Evolutionary conservation across 2,329 filamentous ascomycete genomes (phyloP).

Genomic region (Xylariales sp.): DNA sequence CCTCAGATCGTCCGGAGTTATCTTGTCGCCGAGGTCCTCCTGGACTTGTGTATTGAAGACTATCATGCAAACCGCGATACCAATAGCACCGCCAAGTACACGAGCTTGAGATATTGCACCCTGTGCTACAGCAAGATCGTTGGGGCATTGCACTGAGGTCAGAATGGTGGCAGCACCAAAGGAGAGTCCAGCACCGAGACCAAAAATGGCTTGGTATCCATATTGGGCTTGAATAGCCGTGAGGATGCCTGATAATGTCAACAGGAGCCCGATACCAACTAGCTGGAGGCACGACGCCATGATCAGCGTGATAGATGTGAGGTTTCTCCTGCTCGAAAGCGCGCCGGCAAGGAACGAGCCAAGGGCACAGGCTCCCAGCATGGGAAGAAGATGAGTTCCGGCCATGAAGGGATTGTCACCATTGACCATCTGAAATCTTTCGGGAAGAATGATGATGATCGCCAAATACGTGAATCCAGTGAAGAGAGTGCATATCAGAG

Average conservation of each 20-base stretch:
- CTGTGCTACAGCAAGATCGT: slow-evolving; percentile 53
- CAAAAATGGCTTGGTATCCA: slow-evolving; percentile 52
- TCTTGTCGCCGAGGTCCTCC: slow-evolving; percentile 27
- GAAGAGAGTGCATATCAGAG: slow-evolving; percentile 48
- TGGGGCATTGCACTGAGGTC: slow-evolving; percentile 46
- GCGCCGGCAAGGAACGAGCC: slow-evolving; percentile 52
- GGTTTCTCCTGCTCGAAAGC: slow-evolving; percentile 49
- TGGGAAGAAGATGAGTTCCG: slow-evolving; percentile 53
- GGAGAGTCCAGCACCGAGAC: slow-evolving; percentile 54
- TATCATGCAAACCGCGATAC: slow-evolving; percentile 51
- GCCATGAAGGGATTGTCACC: slow-evolving; percentile 47
- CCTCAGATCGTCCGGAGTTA: slow-evolving; percentile 34
- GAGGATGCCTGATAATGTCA: slow-evolving; percentile 32
- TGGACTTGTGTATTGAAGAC: slow-evolving; percentile 47
- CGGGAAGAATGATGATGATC: slow-evolving; percentile 54
- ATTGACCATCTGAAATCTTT: slow-evolving; percentile 57
- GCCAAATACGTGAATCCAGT: slow-evolving; percentile 55
- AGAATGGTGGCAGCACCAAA: slow-evolving; percentile 55
- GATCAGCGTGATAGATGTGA: slow-evolving; percentile 47
- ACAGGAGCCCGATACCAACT: slow-evolving; percentile 46
- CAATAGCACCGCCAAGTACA: slow-evolving; percentile 55
- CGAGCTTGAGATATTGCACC: slow-evolving; percentile 56
- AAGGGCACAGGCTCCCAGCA: slow-evolving; percentile 52
- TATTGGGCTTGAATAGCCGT: slow-evolving; percentile 40
- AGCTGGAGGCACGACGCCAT: slow-evolving; percentile 46